Percentiles rank a stretch among this genome's conserved stretches.
Conservation (phyloP, 306 rosid genomes). For the Lablab purpureus region DNA sequence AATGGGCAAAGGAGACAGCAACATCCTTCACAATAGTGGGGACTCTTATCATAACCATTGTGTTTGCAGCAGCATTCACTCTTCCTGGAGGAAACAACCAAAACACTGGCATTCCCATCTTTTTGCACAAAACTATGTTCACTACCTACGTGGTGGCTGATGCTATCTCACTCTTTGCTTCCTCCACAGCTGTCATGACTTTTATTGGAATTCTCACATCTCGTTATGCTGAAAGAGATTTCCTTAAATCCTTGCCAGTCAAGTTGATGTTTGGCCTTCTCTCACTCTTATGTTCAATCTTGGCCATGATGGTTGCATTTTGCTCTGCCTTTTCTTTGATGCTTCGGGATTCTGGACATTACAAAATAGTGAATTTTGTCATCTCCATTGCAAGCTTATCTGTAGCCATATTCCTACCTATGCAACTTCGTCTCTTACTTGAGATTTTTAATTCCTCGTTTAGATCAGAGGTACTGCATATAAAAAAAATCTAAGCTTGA, state of each 20-base stretch:
- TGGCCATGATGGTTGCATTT: neutral
- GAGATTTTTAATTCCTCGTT: slow-evolving; percentile 14
- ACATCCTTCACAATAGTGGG: neutral
- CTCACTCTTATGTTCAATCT: neutral
- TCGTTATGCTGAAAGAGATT: neutral
- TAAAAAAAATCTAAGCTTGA: neutral
- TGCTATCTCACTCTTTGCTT: neutral
- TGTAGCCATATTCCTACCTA: neutral
- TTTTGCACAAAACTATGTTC: neutral
- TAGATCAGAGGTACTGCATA: slow-evolving; percentile 8
- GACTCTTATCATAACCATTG: neutral
- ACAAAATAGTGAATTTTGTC: neutral
- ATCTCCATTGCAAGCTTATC: slow-evolving; percentile 19
- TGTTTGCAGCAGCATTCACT: neutral
- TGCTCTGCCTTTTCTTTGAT: slow-evolving; percentile 8
- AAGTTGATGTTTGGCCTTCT: slow-evolving; percentile 2
- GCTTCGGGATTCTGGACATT: neutral
- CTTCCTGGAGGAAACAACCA: neutral
- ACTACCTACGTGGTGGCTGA: neutral
- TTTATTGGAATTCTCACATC: neutral
- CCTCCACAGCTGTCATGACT: neutral
- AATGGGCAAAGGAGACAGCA: neutral
- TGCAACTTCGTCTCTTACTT: neutral
- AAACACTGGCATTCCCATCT: neutral
- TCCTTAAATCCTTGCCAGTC: neutral